Evolutionary conservation across 2,329 filamentous ascomycete species (phyloP), one percentile per base, ranked within the genome.

Genomic region (Colletotrichum incanum): DNA sequence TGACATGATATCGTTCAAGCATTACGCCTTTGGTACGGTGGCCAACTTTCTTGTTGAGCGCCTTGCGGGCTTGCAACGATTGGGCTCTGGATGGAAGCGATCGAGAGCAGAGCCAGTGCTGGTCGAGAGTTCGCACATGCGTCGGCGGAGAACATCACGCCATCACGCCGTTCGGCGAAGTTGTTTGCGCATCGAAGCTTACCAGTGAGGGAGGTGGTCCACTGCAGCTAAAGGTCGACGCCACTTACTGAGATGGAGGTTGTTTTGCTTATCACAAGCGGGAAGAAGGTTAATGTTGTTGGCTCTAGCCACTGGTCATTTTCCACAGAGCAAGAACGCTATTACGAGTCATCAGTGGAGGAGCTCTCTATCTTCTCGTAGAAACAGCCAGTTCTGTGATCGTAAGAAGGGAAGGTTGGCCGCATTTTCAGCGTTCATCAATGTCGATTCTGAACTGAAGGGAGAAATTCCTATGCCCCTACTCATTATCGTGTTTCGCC

Each of bases 1-100:
- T 0, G 75, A 80, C 34, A 85, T 85, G 83, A 85, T 82, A 0
- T 82, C 79, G 16, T 82, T 83, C 54, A 83, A 85, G 59, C 82
- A 85, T 68, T 85, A 85, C 50, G 82, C 83, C 0, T 80, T 84
- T 20, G 82, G 83, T 0, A 79, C 80, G 5, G 80, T 85, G 4
- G 80, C 78, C 6, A 78, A 80, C 12, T 84, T 83, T 74, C 77
- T 85, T 47, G 79, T 83, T 34, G 74, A 77, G 23, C 34, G 74
- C 0, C 41, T 79, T 8, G 77, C 76, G 0, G 78, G 78, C 0
- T 7, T 80, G 1, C 72, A 75, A 12, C 67, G 68, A 2, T 2
- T 77, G 8, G 75, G 74, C 0, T 69, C 76, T 0, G 78, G 78
- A 0, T 80, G 78, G 78, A 79, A 28, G 47, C 59, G 54, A 20